Evolutionary conservation across 371 early-diverging fungal species (phyloP).

Genomic region (Saksenaea vasiformis): DNA sequence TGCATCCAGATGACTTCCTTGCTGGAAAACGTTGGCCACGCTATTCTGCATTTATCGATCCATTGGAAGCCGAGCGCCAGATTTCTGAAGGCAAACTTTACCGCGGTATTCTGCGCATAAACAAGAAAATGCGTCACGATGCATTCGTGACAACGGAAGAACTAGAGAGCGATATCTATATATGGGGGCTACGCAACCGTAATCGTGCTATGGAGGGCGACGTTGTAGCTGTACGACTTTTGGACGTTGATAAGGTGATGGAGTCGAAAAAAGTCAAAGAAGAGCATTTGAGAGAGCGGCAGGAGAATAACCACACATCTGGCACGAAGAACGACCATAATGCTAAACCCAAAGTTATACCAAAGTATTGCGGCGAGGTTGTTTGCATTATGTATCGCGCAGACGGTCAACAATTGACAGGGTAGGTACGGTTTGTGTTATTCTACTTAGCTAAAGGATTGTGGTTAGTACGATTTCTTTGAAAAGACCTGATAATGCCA

Average conservation of each 20-base stretch:
- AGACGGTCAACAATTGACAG: conserved; percentile 50
- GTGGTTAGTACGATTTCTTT: background rate
- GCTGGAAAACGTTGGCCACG: conserved; percentile 11
- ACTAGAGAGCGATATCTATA: conserved; percentile 64
- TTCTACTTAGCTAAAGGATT: background rate
- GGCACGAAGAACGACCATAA: conserved; percentile 11
- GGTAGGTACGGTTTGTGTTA: conserved; percentile 21
- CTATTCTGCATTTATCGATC: conserved; percentile 25
- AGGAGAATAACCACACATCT: conserved; percentile 10
- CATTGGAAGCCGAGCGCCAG: conserved; percentile 15
- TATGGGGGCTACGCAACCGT: conserved; percentile 64
- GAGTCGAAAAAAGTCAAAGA: conserved; percentile 37
- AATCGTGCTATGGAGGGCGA: conserved; percentile 88
- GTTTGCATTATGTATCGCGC: conserved; percentile 56
- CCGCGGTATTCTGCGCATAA: conserved; percentile 73
- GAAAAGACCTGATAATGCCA: background rate
- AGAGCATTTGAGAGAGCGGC: background rate
- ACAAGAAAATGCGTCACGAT: conserved; percentile 69
- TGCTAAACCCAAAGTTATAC: conserved; percentile 38
- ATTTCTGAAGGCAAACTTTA: conserved; percentile 15
- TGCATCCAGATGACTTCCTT: conserved; percentile 31
- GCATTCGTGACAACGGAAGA: conserved; percentile 78
- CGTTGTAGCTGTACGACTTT: conserved; percentile 68
- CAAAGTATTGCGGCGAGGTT: conserved; percentile 59
- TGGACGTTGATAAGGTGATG: conserved; percentile 60